Evolutionary conservation across 352 stramenopile species (phyloP), one percentile per base, ranked within the genome.

Genomic region (Phytophthora lateralis): DNA sequence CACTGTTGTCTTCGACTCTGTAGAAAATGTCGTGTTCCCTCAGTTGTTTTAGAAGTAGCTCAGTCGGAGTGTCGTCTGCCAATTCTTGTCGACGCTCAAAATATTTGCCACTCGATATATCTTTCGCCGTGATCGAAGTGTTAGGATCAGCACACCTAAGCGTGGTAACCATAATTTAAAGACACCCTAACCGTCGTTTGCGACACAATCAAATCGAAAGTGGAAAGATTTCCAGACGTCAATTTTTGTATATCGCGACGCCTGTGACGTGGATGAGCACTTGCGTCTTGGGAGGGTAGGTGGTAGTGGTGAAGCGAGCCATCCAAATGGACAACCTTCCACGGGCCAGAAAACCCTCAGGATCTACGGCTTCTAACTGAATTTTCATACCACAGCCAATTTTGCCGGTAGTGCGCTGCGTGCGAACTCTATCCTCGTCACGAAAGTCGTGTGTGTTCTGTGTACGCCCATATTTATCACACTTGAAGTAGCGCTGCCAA

Each of bases 321-420:
- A 21, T 53, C 45, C 27, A 53, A n/a, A 18, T 53, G 42, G 24
- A 48, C 20, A n/a, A 47, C 11, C 27, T 52, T 38, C 32, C 32
- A 38, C 11, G 10, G 4, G 4, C 32, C 11, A 1, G 32, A n/a
- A 17, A 38, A 14, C 6, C 30, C 11, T 38, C 14, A 1, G 10
- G 10, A 8, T 38, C 32, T 7, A 38, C 32, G 14, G 41, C 41
- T 29, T 55, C 34, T 2, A 63, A 14, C 1, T 12, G 21, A 46
- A 55, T 54, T n/a, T 43, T 54, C 54, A 63, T 63, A 6, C 21
- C 20, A 17, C 45, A 55, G 3, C 44, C 24, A n/a, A 49, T 49
- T 50, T 62, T 47, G 3, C 24, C 42, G 4, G 54, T 55, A 14
- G 18, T 9, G 2, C 44, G 34, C 11, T 55, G 20, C 2, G 4